Percentiles rank a stretch among this genome's conserved stretches.
These are phyloP conservation scores for Saccharomyces kudriavzevii DNA, from an alignment of 805 yeast species.

Conservation along the genomic window DNA sequence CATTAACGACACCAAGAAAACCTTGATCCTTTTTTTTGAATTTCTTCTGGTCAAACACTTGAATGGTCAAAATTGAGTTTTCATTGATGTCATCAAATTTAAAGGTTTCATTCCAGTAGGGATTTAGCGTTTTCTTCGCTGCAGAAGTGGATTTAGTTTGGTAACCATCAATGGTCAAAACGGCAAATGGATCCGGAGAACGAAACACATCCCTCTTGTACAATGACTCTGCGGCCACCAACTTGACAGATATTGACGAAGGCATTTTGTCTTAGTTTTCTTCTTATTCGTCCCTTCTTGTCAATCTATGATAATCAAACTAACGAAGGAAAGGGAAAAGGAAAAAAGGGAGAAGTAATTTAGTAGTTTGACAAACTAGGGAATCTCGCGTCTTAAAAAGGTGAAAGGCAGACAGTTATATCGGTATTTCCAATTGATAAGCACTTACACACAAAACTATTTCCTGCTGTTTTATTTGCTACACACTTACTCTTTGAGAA, in stretches of 20 bases:
- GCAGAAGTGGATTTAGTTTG: slow-evolving; percentile 94
- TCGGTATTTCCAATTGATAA: background rate
- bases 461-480: background rate
- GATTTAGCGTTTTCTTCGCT: slow-evolving; percentile 87
- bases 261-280: slow-evolving; percentile 11
- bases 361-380: background rate
- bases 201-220: slow-evolving; percentile 92
- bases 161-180: slow-evolving; percentile 91
- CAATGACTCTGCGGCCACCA: slow-evolving; percentile 93
- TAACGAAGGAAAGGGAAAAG: background rate
- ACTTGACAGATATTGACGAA: slow-evolving; percentile 48
- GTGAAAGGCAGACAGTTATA: background rate
- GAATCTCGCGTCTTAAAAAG: background rate
- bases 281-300: background rate
- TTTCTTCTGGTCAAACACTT: slow-evolving; percentile 94
- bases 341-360: background rate
- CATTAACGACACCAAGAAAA: slow-evolving; percentile 89
- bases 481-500: background rate
- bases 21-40: slow-evolving; percentile 98
- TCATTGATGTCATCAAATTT: slow-evolving; percentile 65
- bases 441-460: background rate
- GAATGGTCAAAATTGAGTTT: slow-evolving; percentile 80
- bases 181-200: slow-evolving; percentile 97
- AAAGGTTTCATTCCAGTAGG: slow-evolving; percentile 95
- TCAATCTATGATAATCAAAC: background rate